phyloP scores from a whole-genome alignment of 371 early-diverging fungal species.

The Syncephalastrum sp. region DNA sequence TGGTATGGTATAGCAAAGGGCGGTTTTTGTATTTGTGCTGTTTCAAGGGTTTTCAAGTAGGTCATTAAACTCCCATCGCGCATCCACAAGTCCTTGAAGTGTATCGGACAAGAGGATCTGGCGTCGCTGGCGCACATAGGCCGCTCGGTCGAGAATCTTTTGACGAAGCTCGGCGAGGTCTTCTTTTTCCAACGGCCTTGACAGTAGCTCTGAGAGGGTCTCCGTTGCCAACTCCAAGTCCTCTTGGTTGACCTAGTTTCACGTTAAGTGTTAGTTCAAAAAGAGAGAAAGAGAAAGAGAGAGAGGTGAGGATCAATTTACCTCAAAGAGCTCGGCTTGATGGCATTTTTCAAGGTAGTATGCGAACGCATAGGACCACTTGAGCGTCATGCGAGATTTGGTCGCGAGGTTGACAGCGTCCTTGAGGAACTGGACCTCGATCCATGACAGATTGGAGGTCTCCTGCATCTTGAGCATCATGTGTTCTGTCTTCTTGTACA shows the following conservation, averaged over 20 bases:
- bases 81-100: constrained; percentile 73
- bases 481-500: constrained; percentile 78
- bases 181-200: constrained; percentile 76
- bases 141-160: constrained; percentile 80
- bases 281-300: neutral
- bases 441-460: constrained; percentile 85
- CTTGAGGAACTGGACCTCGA: constrained; percentile 93
- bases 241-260: constrained; percentile 82
- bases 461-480: constrained; percentile 93
- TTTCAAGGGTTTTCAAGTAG: no score
- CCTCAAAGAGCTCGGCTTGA: constrained; percentile 82
- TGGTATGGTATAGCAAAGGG: no score
- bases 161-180: constrained; percentile 79
- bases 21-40: no score
- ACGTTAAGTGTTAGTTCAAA: neutral
- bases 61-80: constrained; percentile 66
- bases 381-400: constrained; percentile 79
- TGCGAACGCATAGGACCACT: constrained; percentile 94
- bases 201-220: constrained; percentile 84
- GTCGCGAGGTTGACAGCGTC: constrained; percentile 84
- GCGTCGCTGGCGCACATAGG: constrained; percentile 74
- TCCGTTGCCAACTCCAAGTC: constrained; percentile 97
- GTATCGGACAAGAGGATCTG: constrained; percentile 84
- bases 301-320: neutral
- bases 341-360: constrained; percentile 82